Evolutionary conservation across 305 asterid species (phyloP).

Genomic region (Stenogyne calaminthoides): DNA sequence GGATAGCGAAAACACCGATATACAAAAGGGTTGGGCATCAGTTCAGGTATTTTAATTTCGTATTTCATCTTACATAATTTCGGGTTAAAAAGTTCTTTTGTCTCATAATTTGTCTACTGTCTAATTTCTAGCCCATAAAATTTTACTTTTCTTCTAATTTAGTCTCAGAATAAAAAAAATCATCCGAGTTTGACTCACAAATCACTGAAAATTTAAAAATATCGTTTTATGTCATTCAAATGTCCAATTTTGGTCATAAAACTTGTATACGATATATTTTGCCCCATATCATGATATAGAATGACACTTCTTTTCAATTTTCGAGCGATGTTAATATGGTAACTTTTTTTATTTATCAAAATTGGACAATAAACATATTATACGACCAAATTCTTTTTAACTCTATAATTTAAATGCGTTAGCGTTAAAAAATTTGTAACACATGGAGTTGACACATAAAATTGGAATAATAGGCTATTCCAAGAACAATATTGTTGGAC

Average conservation of each 20-base stretch:
- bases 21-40: conserved; percentile 68
- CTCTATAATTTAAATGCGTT: neutral
- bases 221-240: too few species aligned
- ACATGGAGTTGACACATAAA: neutral
- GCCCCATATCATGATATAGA: neutral
- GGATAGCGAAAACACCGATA: conserved; percentile 56
- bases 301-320: too few species aligned
- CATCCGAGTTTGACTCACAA: neutral
- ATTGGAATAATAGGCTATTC: neutral
- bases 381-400: neutral
- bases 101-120: neutral
- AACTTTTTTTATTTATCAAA: neutral
- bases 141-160: too few species aligned
- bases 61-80: neutral
- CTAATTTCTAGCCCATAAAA: neutral
- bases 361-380: too few species aligned
- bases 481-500: conserved; percentile 5
- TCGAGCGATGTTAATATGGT: too few species aligned
- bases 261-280: neutral
- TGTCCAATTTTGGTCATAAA: too few species aligned
- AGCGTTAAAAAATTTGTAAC: neutral
- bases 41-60: conserved; percentile 41
- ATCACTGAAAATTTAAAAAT: neutral
- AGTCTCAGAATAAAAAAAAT: too few species aligned
- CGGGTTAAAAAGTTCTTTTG: neutral